A percentile compares a stretch with the other conserved stretches of the same genome.
Conservation (phyloP, 1,284 basidiomycete genomes). For the Sanghuangporus sanghuang region DNA sequence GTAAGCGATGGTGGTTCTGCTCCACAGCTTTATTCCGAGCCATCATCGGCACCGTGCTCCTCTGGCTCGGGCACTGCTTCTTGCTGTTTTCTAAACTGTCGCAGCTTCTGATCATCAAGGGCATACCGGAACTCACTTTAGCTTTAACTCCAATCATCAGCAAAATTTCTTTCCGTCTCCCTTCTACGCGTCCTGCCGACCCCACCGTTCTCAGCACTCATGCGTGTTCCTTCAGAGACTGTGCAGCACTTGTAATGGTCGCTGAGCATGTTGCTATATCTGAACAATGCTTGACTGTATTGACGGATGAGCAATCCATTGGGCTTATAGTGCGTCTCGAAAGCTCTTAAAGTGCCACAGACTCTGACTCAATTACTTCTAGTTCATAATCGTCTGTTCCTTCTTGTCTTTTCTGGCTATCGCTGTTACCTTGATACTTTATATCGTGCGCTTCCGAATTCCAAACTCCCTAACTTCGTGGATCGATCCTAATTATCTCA, state of each 20-base stretch:
- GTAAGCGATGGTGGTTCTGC: not conserved
- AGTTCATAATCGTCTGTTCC: conserved; percentile 8
- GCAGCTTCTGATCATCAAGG: not conserved
- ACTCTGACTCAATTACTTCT: not conserved
- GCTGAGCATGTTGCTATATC: not conserved
- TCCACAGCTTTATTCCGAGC: not conserved
- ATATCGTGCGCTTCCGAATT: conserved; percentile 9
- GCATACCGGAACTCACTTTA: not conserved
- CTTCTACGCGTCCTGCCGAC: not conserved
- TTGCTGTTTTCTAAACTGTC: not conserved
- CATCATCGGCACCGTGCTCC: not conserved
- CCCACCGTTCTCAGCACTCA: not conserved
- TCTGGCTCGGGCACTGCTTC: not conserved
- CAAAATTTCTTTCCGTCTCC: not conserved
- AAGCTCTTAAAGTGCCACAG: not conserved
- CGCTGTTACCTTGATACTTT: not conserved
- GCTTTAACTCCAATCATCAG: not conserved
- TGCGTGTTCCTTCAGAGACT: not conserved
- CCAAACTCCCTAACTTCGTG: not conserved
- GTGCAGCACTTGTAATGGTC: not conserved
- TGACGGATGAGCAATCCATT: not conserved
- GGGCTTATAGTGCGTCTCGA: conserved; percentile 6
- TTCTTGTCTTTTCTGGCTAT: conserved; percentile 6
- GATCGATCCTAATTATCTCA: not conserved
- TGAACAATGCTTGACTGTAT: not conserved